phyloP scores from a whole-genome alignment of 148 eudicot species.

The Rhododendron vialii region DNA sequence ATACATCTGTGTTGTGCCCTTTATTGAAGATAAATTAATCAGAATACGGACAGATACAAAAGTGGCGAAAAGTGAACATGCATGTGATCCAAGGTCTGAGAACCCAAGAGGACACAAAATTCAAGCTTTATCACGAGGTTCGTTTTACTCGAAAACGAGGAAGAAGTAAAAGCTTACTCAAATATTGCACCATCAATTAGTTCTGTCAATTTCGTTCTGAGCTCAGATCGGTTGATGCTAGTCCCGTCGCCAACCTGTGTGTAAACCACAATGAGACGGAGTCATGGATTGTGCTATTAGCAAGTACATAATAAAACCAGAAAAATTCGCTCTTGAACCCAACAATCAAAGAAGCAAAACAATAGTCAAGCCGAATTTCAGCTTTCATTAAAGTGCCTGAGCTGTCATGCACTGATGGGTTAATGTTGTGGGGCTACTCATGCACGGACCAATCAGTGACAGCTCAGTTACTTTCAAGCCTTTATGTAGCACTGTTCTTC shows the following conservation, averaged over 20 bases:
- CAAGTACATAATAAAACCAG: not conserved
- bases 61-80: not conserved
- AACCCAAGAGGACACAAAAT: not conserved
- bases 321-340: too few relatives aligned
- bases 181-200: not conserved
- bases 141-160: not conserved
- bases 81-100: not conserved
- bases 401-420: not conserved
- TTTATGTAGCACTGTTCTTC: not conserved
- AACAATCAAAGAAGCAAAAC: not conserved
- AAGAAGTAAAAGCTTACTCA: not conserved
- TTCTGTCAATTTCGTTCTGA: slow-evolving; percentile 17
- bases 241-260: slow-evolving; percentile 21
- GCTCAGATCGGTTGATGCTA: slow-evolving; percentile 10
- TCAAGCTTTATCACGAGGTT: not conserved
- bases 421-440: not conserved
- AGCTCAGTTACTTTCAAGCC: not conserved
- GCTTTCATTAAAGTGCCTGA: not conserved
- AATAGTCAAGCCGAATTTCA: not conserved
- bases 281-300: not conserved
- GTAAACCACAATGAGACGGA: not conserved
- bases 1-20: not conserved
- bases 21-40: not conserved
- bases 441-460: not conserved
- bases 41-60: not conserved